A percentile compares a stretch with the other conserved stretches of the same genome.
Evolutionary conservation across 345 rosid species (phyloP).

Genomic region (Syzygium grande): DNA sequence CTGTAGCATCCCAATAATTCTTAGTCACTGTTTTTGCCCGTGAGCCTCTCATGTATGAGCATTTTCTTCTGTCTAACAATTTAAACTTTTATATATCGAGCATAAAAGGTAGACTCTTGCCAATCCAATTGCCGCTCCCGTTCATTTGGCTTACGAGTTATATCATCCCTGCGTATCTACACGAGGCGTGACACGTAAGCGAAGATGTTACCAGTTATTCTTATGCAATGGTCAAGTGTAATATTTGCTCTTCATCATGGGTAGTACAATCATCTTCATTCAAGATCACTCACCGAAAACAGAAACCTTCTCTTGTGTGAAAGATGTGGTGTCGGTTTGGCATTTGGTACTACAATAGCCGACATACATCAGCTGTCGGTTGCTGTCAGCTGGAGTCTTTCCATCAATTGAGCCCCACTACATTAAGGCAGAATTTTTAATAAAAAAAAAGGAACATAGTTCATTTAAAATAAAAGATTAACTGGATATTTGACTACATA

Average conservation of each 20-base stretch:
- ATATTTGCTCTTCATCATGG: not conserved
- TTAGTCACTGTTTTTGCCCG: not conserved
- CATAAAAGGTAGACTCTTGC: not conserved
- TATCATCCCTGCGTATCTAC: not conserved
- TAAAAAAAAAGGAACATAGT: not conserved
- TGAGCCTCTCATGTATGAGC: not conserved
- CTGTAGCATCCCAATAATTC: not conserved
- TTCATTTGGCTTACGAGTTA: rapidly evolving
- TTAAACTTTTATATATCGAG: not conserved
- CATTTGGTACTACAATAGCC: not conserved
- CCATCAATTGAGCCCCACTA: not conserved
- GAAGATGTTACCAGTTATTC: not conserved
- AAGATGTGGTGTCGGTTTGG: not conserved
- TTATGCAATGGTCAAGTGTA: not conserved
- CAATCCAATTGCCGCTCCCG: rapidly evolving
- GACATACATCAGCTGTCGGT: not conserved
- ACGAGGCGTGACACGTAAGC: rapidly evolving
- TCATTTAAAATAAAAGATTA: not conserved
- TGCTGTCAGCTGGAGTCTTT: not conserved
- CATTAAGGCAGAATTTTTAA: not conserved
- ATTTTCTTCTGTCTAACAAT: not conserved
- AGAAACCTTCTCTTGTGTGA: not conserved
- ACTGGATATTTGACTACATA: not conserved
- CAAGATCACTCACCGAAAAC: not conserved
- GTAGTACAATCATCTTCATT: not conserved